phyloP scores from a whole-genome alignment of 306 rosid species.

The Phaseolus lunatus region DNA sequence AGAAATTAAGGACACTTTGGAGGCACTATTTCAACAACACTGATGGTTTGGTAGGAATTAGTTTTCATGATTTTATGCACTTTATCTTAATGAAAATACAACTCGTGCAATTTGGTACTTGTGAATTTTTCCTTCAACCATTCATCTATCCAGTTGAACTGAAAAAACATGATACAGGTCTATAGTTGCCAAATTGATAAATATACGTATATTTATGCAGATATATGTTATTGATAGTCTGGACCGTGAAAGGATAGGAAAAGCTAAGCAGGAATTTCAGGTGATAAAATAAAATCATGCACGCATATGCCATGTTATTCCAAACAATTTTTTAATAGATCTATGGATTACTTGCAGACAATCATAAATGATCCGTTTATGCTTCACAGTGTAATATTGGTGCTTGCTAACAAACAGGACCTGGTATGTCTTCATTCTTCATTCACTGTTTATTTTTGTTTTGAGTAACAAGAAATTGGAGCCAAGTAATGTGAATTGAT shows the following conservation, averaged over 20 bases:
- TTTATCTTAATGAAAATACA: conserved; percentile 3
- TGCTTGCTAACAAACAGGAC: conserved; percentile 97
- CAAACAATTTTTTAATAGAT: conserved; percentile 43
- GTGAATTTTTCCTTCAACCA: conserved; percentile 14
- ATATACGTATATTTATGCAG: conserved; percentile 56
- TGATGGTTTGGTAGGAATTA: conserved; percentile 80
- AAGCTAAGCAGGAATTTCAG: conserved; percentile 96
- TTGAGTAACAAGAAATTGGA: conserved; percentile 23
- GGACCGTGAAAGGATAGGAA: conserved; percentile 90
- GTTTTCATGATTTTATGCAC: conserved; percentile 31
- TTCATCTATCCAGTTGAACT: conserved; percentile 12
- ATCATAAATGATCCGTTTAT: conserved; percentile 97
- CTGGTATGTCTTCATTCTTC: conserved; percentile 71
- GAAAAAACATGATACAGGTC: background rate
- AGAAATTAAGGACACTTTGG: conserved; percentile 95
- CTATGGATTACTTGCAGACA: conserved; percentile 68
- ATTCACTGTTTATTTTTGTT: conserved; percentile 7
- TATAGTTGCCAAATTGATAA: background rate
- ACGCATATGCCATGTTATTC: background rate
- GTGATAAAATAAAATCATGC: conserved; percentile 45
- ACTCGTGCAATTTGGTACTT: conserved; percentile 1
- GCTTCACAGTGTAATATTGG: conserved; percentile 97
- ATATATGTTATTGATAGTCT: conserved; percentile 94
- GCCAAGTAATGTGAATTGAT: conserved; percentile 29
- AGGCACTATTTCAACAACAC: conserved; percentile 99